phyloP scores from a whole-genome alignment of 2,329 filamentous ascomycete species.

The Alternaria ethzedia region DNA sequence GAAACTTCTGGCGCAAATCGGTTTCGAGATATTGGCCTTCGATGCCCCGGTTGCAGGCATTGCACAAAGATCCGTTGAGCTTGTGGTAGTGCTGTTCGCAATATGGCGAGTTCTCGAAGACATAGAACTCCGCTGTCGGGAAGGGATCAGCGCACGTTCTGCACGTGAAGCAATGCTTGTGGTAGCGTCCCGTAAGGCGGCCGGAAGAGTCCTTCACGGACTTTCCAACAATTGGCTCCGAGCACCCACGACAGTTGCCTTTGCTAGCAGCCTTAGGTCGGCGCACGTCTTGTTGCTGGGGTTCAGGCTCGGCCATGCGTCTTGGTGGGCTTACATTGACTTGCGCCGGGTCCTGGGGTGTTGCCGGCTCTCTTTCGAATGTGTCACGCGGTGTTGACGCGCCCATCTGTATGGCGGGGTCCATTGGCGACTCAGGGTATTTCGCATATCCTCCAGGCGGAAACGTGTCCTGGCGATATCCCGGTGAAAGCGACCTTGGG shows the following conservation, averaged over 20 bases:
- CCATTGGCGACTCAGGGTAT: constrained; percentile 48
- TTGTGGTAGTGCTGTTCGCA: constrained; percentile 93
- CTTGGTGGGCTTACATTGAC: constrained; percentile 15
- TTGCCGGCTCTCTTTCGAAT: constrained; percentile 9
- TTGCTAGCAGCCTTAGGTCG: constrained; percentile 58
- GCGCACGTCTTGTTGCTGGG: constrained; percentile 25
- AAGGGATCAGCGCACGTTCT: constrained; percentile 82
- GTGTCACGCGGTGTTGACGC: constrained; percentile 24
- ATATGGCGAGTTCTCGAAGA: constrained; percentile 84
- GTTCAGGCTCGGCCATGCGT: constrained; percentile 17
- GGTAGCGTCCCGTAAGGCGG: constrained; percentile 88
- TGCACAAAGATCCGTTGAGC: constrained; percentile 85
- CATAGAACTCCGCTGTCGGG: constrained; percentile 88
- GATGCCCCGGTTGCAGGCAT: constrained; percentile 80
- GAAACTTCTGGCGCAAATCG: constrained; percentile 77
- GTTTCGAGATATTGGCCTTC: constrained; percentile 94
- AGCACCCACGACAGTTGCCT: constrained; percentile 84
- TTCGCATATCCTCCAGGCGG: constrained; percentile 18
- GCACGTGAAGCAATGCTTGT: constrained; percentile 95
- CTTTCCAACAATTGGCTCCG: constrained; percentile 80
- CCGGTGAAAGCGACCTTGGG: constrained; percentile 29
- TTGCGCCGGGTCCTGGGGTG: constrained; percentile 22
- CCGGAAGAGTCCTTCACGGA: constrained; percentile 94
- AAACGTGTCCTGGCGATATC: constrained; percentile 11
- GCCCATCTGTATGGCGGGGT: constrained; percentile 49